These are phyloP conservation scores for Colletotrichum euphorbiae DNA, from an alignment of 2,329 filamentous ascomycete genomes.

Conservation along the genomic window DNA sequence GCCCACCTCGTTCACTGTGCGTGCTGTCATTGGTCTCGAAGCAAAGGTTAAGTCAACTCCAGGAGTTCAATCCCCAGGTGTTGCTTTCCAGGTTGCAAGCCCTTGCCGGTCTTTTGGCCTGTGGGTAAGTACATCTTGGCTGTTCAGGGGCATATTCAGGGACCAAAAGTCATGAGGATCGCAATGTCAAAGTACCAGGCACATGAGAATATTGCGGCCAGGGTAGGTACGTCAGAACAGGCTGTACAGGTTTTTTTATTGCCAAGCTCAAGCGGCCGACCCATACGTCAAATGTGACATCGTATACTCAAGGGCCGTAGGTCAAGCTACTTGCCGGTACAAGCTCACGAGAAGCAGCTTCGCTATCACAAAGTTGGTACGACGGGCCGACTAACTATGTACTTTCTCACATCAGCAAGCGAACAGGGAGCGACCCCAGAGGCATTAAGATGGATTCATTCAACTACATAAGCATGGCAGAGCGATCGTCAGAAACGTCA, in stretches of 20 bases:
- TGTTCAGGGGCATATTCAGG: neutral
- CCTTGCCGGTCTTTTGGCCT: neutral
- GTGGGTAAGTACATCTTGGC: neutral
- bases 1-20: conserved; percentile 16
- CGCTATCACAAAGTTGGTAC: neutral
- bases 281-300: conserved; percentile 3
- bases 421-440: neutral
- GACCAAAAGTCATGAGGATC: neutral
- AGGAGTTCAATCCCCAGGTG: neutral
- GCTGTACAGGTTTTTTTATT: neutral
- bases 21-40: conserved; percentile 8
- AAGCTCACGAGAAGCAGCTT: neutral
- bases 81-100: neutral
- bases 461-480: conserved; percentile 42
- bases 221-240: conserved; percentile 20
- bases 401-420: conserved; percentile 16
- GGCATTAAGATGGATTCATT: conserved; percentile 43
- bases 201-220: conserved; percentile 1
- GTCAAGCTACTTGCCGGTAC: neutral
- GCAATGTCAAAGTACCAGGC: neutral
- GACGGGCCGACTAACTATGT: neutral
- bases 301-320: neutral
- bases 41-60: no score
- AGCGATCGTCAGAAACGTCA: conserved; percentile 41
- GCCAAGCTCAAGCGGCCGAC: neutral